Evolutionary conservation across 306 rosid species (phyloP).

Genomic region (Trifolium fragiferum): DNA sequence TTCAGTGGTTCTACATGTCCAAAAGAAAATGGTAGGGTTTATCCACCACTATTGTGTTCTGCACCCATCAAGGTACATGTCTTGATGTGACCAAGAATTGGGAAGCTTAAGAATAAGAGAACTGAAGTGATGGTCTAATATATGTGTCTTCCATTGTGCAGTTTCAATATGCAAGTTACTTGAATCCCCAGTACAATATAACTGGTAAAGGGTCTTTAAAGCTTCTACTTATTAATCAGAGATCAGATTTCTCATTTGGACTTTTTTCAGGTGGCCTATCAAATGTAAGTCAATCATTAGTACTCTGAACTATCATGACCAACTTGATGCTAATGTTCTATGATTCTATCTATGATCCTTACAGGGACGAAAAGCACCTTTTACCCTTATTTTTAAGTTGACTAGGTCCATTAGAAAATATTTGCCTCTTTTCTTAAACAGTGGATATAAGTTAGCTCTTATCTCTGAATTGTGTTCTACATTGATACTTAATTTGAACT

Average conservation of each 20-base stretch:
- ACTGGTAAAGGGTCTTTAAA: constrained; percentile 70
- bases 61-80: constrained; percentile 81
- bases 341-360: constrained; percentile 10
- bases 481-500: too few species aligned
- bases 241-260: constrained; percentile 88
- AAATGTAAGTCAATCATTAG: constrained; percentile 48
- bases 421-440: too few species aligned
- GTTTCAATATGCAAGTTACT: constrained; percentile 79
- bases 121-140: constrained; percentile 6
- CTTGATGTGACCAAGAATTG: not conserved
- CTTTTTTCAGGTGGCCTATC: constrained; percentile 82
- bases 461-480: too few species aligned
- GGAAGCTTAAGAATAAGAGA: not conserved
- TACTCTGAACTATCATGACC: constrained; percentile 30
- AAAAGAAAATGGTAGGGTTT: constrained; percentile 52
- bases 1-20: constrained; percentile 76
- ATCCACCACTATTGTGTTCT: constrained; percentile 66
- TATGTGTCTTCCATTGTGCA: constrained; percentile 51
- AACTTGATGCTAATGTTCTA: constrained; percentile 10
- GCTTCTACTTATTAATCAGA: constrained; percentile 82
- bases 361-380: too few species aligned
- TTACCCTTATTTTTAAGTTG: too few species aligned
- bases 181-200: constrained; percentile 55
- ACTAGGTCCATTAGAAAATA: too few species aligned
- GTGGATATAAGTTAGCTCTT: too few species aligned